Evolutionary conservation across 257 asterid genomes (phyloP), one percentile per base, ranked within the genome.

Genomic region (Leptodermis oblonga): DNA sequence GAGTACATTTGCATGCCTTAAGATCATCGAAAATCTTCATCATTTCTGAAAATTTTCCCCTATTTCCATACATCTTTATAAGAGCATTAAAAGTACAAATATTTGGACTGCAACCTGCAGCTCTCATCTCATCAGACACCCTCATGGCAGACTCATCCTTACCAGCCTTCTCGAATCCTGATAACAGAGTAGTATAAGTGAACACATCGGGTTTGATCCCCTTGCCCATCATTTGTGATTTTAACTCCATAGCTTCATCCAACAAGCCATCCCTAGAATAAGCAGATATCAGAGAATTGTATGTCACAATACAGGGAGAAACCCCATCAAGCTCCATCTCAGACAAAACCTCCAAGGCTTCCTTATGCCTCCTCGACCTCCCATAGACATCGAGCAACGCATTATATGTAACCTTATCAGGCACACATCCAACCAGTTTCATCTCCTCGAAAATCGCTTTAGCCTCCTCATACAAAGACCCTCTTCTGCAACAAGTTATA

Each of bases 141-240:
- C 78, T 83, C 89, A 86, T 84, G 2, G 98, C 98, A 7, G 86
- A 77, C 74, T 83, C 96, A 68, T 93, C 97, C 81, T 86, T 93
- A 26, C 96, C 99, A 26, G 97, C 90, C 84, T 90, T 88, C 82
- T 93, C 97, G 70, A 84, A 93, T 58, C 99, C 99, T 0, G 99
- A 93, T 34, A 93, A 76, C 52, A 93, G 73, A 2, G 99, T 93
- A 4, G 99, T 93, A 69, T 84, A 92, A 34, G 98, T 92, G 62
- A 90, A 87, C 76, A 92, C 97, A 61, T 92, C 98, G 3, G 98
- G 96, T 77, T 82, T 90, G 65, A 92, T 87, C 37, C 95, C 99
- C 53, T 86, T 86, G 28, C 52, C 80, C 31, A 78, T 55, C 97
- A 93, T 90, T 84, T 83, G 75, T 26, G 64, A 65, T 70, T 92